Conservation (phyloP, 176 grass and related monocot species). For the Triticum urartu region DNA sequence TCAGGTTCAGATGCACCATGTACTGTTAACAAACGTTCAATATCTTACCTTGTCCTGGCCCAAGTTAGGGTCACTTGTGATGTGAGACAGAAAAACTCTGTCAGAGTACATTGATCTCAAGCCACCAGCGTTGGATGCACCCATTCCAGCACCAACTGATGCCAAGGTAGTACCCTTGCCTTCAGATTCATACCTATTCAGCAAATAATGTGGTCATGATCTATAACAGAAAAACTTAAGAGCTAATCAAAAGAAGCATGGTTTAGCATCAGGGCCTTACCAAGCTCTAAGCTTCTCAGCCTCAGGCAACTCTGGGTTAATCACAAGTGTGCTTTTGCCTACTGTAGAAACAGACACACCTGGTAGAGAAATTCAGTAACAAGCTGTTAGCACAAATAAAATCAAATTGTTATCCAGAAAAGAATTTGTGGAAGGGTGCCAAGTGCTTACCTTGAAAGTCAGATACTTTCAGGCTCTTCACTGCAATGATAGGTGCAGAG, state of each 20-base stretch:
- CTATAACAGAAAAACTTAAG: not conserved
- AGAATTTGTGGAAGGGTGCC: not conserved
- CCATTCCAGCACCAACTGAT: constrained; percentile 66
- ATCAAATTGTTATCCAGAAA: not conserved
- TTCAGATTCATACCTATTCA: constrained; percentile 81
- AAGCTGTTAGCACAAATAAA: not conserved
- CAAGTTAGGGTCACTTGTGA: constrained; percentile 68
- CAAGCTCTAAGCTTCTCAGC: constrained; percentile 60
- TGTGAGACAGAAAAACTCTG: constrained; percentile 80
- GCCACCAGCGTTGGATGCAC: constrained; percentile 44
- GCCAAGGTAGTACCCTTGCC: constrained; percentile 67
- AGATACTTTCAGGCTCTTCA: constrained; percentile 84
- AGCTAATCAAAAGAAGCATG: not conserved
- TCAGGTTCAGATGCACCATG: not conserved
- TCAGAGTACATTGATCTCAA: constrained; percentile 81
- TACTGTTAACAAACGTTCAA: not conserved
- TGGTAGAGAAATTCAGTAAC: constrained; percentile 18
- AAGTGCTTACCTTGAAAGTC: constrained; percentile 73
- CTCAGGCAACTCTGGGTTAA: constrained; percentile 78
- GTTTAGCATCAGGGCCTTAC: constrained; percentile 27
- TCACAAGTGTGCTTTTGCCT: constrained; percentile 60
- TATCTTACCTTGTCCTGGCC: constrained; percentile 77
- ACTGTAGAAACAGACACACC: constrained; percentile 87
- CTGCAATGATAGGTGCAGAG: constrained; percentile 61
- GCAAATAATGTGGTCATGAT: not conserved